phyloP scores from a whole-genome alignment of 2,329 filamentous ascomycete genomes.

The Fonsecaea pedrosoi region DNA sequence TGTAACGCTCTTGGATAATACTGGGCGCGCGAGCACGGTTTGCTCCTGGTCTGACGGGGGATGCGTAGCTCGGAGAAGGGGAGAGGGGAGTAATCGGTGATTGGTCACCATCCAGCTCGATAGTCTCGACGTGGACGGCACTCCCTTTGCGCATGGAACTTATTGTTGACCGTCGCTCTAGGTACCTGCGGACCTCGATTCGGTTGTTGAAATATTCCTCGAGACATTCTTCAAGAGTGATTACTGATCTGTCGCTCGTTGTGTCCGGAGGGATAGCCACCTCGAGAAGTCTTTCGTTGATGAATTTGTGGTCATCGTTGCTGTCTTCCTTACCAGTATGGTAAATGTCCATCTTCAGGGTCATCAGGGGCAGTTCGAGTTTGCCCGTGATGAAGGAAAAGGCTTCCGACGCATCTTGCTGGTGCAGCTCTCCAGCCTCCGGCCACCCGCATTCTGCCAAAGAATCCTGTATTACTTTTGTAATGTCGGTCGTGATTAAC shows the following conservation, averaged over 20 bases:
- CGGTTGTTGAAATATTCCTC: slow-evolving; percentile 94
- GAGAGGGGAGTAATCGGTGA: slow-evolving; percentile 45
- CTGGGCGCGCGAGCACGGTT: slow-evolving; percentile 46
- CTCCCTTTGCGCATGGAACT: slow-evolving; percentile 52
- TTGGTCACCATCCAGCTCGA: slow-evolving; percentile 46
- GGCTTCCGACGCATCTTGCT: slow-evolving; percentile 95
- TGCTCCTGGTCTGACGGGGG: slow-evolving; percentile 38
- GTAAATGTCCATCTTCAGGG: slow-evolving; percentile 91
- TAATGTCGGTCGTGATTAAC: slow-evolving; percentile 86
- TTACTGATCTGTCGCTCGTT: slow-evolving; percentile 67
- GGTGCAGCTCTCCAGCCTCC: slow-evolving; percentile 75
- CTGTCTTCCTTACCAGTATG: slow-evolving; percentile 85
- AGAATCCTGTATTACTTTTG: slow-evolving; percentile 79
- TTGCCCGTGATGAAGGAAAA: slow-evolving; percentile 94
- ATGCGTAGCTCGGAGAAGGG: slow-evolving; percentile 44
- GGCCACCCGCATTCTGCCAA: slow-evolving; percentile 87
- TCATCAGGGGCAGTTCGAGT: slow-evolving; percentile 83
- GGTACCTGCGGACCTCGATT: slow-evolving; percentile 83
- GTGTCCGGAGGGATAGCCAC: slow-evolving; percentile 76
- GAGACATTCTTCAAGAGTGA: slow-evolving; percentile 88
- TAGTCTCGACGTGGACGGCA: slow-evolving; percentile 51
- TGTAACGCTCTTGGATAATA: slow-evolving; percentile 53
- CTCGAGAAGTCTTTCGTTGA: slow-evolving; percentile 89
- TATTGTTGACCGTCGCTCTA: slow-evolving; percentile 66
- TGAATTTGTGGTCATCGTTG: slow-evolving; percentile 89